Evolutionary conservation across 495 filamentous ascomycete genomes (phyloP).

Genomic region (Aspergillus diversus): DNA sequence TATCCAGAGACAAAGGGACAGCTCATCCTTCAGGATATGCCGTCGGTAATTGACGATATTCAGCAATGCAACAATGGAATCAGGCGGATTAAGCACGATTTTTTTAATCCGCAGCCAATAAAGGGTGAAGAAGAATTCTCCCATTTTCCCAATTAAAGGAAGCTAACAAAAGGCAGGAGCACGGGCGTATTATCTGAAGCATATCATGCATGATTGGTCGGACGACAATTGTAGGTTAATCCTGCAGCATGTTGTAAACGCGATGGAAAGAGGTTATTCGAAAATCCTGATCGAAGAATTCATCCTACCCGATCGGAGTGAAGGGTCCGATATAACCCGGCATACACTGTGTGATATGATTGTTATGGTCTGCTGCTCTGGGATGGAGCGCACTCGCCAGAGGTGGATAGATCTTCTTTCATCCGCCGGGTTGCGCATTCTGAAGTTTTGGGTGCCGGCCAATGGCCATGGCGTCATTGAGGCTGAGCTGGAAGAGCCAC

Average conservation of each 20-base stretch:
- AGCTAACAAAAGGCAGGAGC: slow-evolving; percentile 28
- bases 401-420: too few species aligned
- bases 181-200: slow-evolving; percentile 49
- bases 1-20: slow-evolving; percentile 27
- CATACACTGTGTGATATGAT: too few species aligned
- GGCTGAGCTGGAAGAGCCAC: too few species aligned
- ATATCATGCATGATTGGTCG: slow-evolving; percentile 52
- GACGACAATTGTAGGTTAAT: slow-evolving; percentile 40
- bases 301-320: too few species aligned
- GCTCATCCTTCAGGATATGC: slow-evolving; percentile 51
- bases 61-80: slow-evolving; percentile 28
- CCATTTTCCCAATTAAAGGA: neutral
- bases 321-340: too few species aligned
- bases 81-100: slow-evolving; percentile 39
- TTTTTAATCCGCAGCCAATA: slow-evolving; percentile 45
- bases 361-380: too few species aligned
- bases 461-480: too few species aligned
- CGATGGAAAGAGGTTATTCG: slow-evolving; percentile 46
- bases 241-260: slow-evolving; percentile 31
- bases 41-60: slow-evolving; percentile 40
- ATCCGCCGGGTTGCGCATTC: too few species aligned
- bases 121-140: slow-evolving; percentile 18
- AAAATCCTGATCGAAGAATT: slow-evolving; percentile 47
- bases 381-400: too few species aligned
- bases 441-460: too few species aligned